These are phyloP conservation scores for Phytophthora sp. DNA, from an alignment of 352 stramenopile species.

Conservation along the genomic window DNA sequence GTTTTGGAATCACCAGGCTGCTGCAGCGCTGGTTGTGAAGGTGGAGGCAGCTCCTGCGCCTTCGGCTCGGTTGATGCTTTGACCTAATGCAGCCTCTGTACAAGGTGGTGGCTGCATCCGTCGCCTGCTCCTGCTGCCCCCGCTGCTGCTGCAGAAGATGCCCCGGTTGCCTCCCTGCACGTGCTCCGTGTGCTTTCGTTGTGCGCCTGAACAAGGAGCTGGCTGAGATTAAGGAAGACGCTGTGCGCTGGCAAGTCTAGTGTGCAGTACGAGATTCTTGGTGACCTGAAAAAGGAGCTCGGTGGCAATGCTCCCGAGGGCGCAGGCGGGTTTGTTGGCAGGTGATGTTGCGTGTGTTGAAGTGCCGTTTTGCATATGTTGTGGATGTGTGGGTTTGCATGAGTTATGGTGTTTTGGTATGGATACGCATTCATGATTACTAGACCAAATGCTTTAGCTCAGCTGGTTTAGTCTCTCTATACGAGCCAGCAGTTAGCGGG, in stretches of 20 bases:
- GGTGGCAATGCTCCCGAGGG: slow-evolving; percentile 67
- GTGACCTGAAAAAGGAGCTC: slow-evolving; percentile 90
- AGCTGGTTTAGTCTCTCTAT: no score
- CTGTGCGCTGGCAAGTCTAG: slow-evolving; percentile 86
- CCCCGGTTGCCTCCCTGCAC: slow-evolving; percentile 67
- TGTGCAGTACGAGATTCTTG: slow-evolving; percentile 89
- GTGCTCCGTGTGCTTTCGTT: slow-evolving; percentile 76
- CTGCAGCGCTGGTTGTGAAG: slow-evolving; percentile 43
- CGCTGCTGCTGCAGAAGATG: slow-evolving; percentile 48
- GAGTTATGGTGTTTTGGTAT: no score
- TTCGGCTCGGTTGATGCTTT: slow-evolving; percentile 36
- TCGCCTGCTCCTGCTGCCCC: slow-evolving; percentile 18
- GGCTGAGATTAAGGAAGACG: slow-evolving; percentile 74
- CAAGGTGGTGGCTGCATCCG: slow-evolving; percentile 30
- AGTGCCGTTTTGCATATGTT: no score
- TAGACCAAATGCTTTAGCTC: no score
- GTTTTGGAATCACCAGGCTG: no score
- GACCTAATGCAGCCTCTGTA: slow-evolving; percentile 24
- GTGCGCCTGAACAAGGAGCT: slow-evolving; percentile 80
- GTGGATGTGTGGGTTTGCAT: no score
- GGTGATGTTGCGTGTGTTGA: no score
- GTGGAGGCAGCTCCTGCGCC: no score
- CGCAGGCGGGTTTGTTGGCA: slow-evolving; percentile 69
- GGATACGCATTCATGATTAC: no score
- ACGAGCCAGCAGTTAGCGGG: no score